phyloP scores from a whole-genome alignment of 2,329 filamentous ascomycete species.

The Ascocoryne sarcoides region DNA sequence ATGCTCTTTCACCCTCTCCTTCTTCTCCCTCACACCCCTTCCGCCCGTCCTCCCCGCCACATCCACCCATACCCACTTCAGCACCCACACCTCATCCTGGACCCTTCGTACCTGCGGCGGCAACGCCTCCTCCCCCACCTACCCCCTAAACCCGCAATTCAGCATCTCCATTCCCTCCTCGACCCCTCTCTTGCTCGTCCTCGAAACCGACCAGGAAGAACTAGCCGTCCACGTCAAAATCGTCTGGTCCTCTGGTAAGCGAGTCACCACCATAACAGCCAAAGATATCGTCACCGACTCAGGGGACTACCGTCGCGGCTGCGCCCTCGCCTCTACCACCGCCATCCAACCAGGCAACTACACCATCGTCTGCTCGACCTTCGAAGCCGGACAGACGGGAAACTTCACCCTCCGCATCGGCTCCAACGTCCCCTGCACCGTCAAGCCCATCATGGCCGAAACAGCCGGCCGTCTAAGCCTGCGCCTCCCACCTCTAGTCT shows the following conservation, averaged over 20 bases:
- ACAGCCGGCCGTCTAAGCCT: conserved; percentile 65
- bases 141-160: conserved; percentile 84
- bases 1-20: conserved; percentile 81
- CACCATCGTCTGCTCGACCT: conserved; percentile 84
- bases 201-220: conserved; percentile 58
- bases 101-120: conserved; percentile 74
- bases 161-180: conserved; percentile 47
- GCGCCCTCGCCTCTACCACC: conserved; percentile 57
- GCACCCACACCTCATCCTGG: conserved; percentile 61
- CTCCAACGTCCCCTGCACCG: conserved; percentile 45
- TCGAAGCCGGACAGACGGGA: conserved; percentile 69
- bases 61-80: conserved; percentile 32
- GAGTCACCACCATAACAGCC: conserved; percentile 59
- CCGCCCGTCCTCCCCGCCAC: background rate
- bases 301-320: conserved; percentile 79
- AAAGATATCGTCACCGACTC: conserved; percentile 76
- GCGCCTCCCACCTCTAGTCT: conserved; percentile 45
- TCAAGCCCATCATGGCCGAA: conserved; percentile 59
- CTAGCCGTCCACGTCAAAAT: conserved; percentile 78
- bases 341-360: conserved; percentile 64
- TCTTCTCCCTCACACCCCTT: conserved; percentile 62
- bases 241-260: conserved; percentile 65
- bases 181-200: conserved; percentile 61
- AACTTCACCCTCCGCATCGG: conserved; percentile 69
- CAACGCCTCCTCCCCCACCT: conserved; percentile 66